Conservation (phyloP, 2,329 filamentous ascomycete genomes). For the Penicillium carneum region DNA sequence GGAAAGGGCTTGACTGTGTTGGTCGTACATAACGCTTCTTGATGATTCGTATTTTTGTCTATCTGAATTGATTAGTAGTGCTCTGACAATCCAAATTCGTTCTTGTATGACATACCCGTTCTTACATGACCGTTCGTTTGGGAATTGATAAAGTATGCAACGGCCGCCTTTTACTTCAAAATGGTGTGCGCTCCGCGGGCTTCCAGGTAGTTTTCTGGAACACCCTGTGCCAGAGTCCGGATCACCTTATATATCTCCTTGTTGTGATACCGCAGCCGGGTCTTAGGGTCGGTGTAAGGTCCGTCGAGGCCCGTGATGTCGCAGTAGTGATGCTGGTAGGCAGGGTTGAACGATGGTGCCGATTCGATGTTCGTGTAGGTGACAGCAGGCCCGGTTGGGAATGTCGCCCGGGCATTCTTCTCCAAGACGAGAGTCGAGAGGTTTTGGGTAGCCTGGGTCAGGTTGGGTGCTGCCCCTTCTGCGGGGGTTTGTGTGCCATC, state of each 20-base stretch:
- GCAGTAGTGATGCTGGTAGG: slow-evolving; percentile 87
- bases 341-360: slow-evolving; percentile 80
- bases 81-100: too few species aligned
- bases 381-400: slow-evolving; percentile 69
- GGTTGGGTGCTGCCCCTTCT: slow-evolving; percentile 64
- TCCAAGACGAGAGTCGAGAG: slow-evolving; percentile 87
- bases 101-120: background rate
- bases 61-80: slow-evolving; percentile 10
- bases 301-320: slow-evolving; percentile 93
- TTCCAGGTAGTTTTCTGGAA: slow-evolving; percentile 86
- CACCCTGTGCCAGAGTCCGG: slow-evolving; percentile 78
- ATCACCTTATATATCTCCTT: slow-evolving; percentile 88
- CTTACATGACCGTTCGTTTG: slow-evolving; percentile 6
- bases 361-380: slow-evolving; percentile 98
- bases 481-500: slow-evolving; percentile 58
- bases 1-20: slow-evolving; percentile 96
- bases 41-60: slow-evolving; percentile 15
- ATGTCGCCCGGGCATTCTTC: slow-evolving; percentile 66
- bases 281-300: slow-evolving; percentile 93
- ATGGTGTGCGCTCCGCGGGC: slow-evolving; percentile 91
- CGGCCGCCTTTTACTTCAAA: slow-evolving; percentile 68
- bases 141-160: background rate
- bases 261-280: slow-evolving; percentile 88
- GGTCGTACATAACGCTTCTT: slow-evolving; percentile 70
- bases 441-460: slow-evolving; percentile 86